phyloP scores from a whole-genome alignment of 306 rosid genomes.

The Senna siamea region DNA sequence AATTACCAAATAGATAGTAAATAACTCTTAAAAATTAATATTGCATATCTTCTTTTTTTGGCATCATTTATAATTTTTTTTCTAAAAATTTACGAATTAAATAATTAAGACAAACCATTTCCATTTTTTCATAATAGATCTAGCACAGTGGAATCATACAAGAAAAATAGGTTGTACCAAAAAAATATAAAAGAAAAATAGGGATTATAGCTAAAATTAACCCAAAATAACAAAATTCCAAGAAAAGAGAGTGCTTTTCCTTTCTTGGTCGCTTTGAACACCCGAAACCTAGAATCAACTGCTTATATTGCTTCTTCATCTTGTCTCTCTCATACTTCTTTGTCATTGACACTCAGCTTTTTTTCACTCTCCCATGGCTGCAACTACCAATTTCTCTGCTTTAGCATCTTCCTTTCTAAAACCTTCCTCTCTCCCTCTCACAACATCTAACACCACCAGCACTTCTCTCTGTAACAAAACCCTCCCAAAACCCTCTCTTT shows the following conservation, averaged over 20 bases:
- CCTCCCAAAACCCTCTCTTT: constrained; percentile 39
- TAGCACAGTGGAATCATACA: no score
- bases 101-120: no score
- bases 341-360: not conserved
- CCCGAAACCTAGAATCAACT: constrained; percentile 38
- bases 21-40: no score
- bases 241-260: no score
- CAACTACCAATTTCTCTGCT: constrained; percentile 41
- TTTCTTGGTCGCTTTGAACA: not conserved
- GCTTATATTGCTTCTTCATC: not conserved
- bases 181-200: no score
- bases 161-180: no score
- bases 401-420: constrained; percentile 47
- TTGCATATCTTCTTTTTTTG: no score
- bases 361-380: constrained; percentile 39
- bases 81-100: no score
- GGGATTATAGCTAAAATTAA: not conserved
- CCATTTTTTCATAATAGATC: no score
- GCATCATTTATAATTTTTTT: no score
- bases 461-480: constrained; percentile 38
- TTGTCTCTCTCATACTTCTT: not conserved
- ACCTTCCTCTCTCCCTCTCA: constrained; percentile 32
- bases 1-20: no score
- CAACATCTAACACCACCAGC: constrained; percentile 21
- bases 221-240: not conserved